phyloP scores from a whole-genome alignment of 345 rosid genomes.

The Angophora floribunda region DNA sequence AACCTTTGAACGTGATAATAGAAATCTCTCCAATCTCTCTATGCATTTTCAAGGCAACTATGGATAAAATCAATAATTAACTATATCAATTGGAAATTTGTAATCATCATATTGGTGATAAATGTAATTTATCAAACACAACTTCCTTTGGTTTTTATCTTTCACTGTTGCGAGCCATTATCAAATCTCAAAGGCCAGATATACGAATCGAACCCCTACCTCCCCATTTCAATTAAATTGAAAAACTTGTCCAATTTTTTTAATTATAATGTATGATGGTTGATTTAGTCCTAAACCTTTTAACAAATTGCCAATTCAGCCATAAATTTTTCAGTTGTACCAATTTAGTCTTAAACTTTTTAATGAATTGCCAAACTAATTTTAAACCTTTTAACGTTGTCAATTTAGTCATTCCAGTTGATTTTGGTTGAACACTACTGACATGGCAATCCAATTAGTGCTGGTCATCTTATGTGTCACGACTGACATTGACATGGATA shows the following conservation, averaged over 20 bases:
- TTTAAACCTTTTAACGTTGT: no score
- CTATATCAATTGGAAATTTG: background rate
- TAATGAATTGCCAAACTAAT: background rate
- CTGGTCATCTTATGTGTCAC: fast-evolving
- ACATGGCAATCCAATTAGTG: background rate
- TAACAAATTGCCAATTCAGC: background rate
- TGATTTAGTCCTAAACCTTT: background rate
- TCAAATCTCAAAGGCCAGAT: background rate
- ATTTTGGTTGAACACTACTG: no score
- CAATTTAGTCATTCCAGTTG: no score
- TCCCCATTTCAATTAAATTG: background rate
- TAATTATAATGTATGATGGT: no score
- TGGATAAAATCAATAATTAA: background rate
- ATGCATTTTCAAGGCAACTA: background rate
- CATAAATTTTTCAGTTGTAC: no score
- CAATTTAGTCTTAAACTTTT: background rate
- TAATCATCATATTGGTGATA: background rate
- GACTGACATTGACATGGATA: fast-evolving
- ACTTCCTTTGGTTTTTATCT: background rate
- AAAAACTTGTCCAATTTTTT: no score
- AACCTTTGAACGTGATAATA: background rate
- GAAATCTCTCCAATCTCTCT: background rate
- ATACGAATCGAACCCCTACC: background rate
- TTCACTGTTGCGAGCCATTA: background rate
- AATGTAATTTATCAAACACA: background rate